Percentiles rank a stretch among this genome's conserved stretches.
Evolutionary conservation across 768 basidiomycete species (phyloP).

Genomic region (Chalciporus piperatus): DNA sequence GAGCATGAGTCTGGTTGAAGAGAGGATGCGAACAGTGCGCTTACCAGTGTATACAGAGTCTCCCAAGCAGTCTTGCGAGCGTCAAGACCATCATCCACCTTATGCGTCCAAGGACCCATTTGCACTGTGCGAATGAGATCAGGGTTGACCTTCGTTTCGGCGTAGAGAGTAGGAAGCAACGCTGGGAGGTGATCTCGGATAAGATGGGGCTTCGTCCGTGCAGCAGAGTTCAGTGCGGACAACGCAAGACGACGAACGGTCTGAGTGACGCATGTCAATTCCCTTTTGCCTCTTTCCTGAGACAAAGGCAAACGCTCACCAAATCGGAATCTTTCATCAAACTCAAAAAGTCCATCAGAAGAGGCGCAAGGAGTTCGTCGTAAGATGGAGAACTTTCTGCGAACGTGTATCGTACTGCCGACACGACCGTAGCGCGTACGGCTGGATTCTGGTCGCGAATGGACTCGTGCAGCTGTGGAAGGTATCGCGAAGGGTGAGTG

Average conservation of each 20-base stretch:
- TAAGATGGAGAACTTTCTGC: constrained; percentile 82
- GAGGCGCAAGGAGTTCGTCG: constrained; percentile 85
- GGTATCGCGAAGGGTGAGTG: constrained; percentile 84
- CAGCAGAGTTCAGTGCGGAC: constrained; percentile 90
- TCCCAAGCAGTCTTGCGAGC: constrained; percentile 97
- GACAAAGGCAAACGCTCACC: constrained; percentile 41
- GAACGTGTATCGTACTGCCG: constrained; percentile 89
- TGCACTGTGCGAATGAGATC: constrained; percentile 86
- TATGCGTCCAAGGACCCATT: constrained; percentile 97
- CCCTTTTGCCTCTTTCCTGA: background rate
- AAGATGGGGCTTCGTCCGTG: constrained; percentile 90
- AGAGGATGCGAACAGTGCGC: constrained; percentile 22
- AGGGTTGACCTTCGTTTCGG: constrained; percentile 77
- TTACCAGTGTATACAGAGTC: constrained; percentile 90
- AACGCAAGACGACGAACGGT: constrained; percentile 87
- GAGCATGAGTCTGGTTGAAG: background rate
- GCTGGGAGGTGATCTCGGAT: constrained; percentile 77
- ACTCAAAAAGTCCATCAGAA: constrained; percentile 88
- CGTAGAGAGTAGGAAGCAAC: constrained; percentile 81
- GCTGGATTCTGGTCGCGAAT: constrained; percentile 66
- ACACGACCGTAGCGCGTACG: constrained; percentile 84
- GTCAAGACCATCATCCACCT: constrained; percentile 95
- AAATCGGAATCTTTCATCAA: constrained; percentile 87
- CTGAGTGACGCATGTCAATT: constrained; percentile 39
- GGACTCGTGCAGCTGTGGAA: constrained; percentile 88